phyloP scores from a whole-genome alignment of 2,329 filamentous ascomycete genomes.

The Ophiostoma pallidulum region DNA sequence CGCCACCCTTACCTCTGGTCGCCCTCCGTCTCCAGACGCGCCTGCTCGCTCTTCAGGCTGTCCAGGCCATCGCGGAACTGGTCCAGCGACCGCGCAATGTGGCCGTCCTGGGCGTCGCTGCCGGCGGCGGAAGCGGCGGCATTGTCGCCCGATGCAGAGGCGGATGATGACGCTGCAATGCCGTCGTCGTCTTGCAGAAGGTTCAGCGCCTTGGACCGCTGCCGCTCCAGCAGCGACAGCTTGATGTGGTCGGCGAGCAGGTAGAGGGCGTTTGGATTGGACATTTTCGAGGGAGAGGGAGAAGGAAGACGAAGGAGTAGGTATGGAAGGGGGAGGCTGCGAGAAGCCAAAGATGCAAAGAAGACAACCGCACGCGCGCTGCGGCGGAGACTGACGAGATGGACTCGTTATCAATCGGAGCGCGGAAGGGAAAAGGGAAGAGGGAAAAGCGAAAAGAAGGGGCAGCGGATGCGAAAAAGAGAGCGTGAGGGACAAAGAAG shows the following conservation, averaged over 20 bases:
- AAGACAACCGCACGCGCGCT: too few relatives aligned
- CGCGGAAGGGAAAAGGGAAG: too few relatives aligned
- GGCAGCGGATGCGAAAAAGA: too few relatives aligned
- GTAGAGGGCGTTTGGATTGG: conserved; percentile 67
- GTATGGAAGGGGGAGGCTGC: neutral
- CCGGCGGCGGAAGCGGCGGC: neutral
- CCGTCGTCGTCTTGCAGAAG: conserved; percentile 49
- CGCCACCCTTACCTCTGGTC: conserved; percentile 62
- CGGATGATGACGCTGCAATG: neutral
- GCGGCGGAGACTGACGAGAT: neutral
- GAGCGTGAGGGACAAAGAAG: too few relatives aligned
- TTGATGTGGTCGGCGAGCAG: conserved; percentile 96
- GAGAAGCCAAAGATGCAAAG: neutral
- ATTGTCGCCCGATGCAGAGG: neutral
- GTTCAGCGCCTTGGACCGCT: conserved; percentile 73
- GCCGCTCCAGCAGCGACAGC: conserved; percentile 83
- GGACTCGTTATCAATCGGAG: too few relatives aligned
- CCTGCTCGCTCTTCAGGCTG: conserved; percentile 53
- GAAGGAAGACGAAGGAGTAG: neutral
- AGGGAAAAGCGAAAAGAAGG: too few relatives aligned
- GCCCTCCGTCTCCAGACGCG: conserved; percentile 52
- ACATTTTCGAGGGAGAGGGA: conserved; percentile 29
- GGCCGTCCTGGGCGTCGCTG: conserved; percentile 69
- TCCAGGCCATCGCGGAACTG: conserved; percentile 75
- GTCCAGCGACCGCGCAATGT: conserved; percentile 81